Conservation (phyloP, 2,329 filamentous ascomycete genomes). For the Monilinia polystroma region DNA sequence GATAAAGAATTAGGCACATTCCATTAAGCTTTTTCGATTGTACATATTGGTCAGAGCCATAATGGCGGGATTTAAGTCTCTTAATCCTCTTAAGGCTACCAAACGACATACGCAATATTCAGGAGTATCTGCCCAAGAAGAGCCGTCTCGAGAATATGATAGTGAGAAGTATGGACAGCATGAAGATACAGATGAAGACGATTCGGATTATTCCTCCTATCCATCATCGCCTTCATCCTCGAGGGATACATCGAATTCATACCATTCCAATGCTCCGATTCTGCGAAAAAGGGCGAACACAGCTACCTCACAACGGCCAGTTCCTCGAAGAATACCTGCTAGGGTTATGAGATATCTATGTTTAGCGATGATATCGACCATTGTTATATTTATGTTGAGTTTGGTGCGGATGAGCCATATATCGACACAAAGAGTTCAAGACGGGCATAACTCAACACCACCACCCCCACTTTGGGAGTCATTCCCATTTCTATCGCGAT, state of each 20-base stretch:
- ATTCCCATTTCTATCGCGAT: constrained; percentile 81
- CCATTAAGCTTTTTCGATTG: background rate
- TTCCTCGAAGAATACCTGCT: constrained; percentile 54
- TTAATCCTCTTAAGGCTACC: constrained; percentile 44
- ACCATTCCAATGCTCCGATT: constrained; percentile 38
- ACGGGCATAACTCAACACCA: constrained; percentile 57
- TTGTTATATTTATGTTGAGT: constrained; percentile 74
- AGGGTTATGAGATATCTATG: constrained; percentile 78
- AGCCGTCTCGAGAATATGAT: constrained; percentile 29
- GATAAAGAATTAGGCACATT: constrained; percentile 6
- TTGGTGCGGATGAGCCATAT: constrained; percentile 72
- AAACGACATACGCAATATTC: constrained; percentile 37
- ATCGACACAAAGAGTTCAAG: constrained; percentile 61
- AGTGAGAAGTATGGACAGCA: constrained; percentile 36
- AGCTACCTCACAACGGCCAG: constrained; percentile 25
- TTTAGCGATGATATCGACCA: constrained; percentile 63
- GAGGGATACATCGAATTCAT: constrained; percentile 37
- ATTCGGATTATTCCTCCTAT: constrained; percentile 44
- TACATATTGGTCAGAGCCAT: constrained; percentile 8
- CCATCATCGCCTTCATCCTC: constrained; percentile 36
- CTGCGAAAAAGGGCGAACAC: constrained; percentile 33
- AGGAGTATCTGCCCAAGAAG: constrained; percentile 23
- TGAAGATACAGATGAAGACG: constrained; percentile 48
- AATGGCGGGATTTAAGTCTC: constrained; percentile 51
- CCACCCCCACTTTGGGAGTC: constrained; percentile 74